Evolutionary conservation across 208 protist genomes (phyloP).

Genomic region (Herpetomonas samuelpessoai): DNA sequence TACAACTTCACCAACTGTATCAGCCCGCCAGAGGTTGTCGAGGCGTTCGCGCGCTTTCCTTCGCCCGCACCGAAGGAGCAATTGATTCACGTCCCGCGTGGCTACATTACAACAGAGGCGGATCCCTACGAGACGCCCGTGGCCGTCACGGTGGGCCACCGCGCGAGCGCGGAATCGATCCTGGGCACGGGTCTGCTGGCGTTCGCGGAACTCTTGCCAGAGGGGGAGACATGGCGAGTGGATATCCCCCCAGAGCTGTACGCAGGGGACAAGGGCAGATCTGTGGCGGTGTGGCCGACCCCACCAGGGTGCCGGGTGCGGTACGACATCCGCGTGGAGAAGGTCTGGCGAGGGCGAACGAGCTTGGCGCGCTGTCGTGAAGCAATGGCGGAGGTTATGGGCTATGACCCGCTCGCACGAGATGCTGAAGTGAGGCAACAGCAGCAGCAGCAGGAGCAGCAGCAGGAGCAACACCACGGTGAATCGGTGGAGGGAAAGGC

Average conservation of each 20-base stretch:
- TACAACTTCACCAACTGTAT: slow-evolving; percentile 1
- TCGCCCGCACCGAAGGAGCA: no score
- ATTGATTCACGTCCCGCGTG: not conserved
- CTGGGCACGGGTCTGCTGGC: slow-evolving; percentile 12
- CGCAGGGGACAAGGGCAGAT: slow-evolving; percentile 25
- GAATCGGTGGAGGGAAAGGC: no score
- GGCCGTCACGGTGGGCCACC: not conserved
- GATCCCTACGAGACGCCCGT: not conserved
- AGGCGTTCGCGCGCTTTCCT: not conserved
- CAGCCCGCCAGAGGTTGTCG: not conserved
- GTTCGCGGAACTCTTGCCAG: slow-evolving; percentile 43
- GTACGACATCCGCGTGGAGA: slow-evolving; percentile 40
- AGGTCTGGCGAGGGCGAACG: slow-evolving; percentile 11
- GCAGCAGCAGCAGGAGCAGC: no score
- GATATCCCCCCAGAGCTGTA: slow-evolving; percentile 31
- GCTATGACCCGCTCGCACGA: slow-evolving; percentile 14
- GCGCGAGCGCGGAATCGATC: not conserved
- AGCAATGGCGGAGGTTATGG: slow-evolving; percentile 8
- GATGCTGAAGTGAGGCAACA: no score
- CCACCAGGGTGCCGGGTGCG: slow-evolving; percentile 3
- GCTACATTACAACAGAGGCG: not conserved
- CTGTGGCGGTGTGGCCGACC: not conserved
- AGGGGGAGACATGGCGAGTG: slow-evolving; percentile 49
- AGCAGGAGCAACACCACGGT: no score
- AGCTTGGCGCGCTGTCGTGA: slow-evolving; percentile 2